Conservation (phyloP, 495 filamentous ascomycete species). For the Xylaria palmicola region DNA sequence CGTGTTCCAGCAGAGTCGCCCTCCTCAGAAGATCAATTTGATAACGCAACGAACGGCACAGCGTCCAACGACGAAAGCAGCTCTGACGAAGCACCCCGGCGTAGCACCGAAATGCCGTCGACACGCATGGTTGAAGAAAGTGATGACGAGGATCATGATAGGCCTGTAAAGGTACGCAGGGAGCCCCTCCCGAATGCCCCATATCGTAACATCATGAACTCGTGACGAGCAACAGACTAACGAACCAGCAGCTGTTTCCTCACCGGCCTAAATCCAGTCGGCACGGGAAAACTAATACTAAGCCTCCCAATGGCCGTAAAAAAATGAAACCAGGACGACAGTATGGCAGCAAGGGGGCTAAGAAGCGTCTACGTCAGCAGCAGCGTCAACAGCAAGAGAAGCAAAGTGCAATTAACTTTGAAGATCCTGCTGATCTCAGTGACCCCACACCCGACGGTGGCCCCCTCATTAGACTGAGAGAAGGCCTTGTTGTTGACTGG, state of each 20-base stretch:
- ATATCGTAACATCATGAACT: not conserved
- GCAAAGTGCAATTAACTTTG: slow-evolving; percentile 20
- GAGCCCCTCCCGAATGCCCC: not conserved
- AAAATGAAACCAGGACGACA: slow-evolving; percentile 36
- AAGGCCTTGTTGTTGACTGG: slow-evolving; percentile 88
- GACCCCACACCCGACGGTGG: slow-evolving; percentile 43
- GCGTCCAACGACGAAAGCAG: slow-evolving; percentile 42
- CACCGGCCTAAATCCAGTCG: slow-evolving; percentile 22
- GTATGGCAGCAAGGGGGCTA: slow-evolving; percentile 39
- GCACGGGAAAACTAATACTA: slow-evolving; percentile 20
- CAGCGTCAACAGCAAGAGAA: slow-evolving; percentile 26
- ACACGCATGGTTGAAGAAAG: slow-evolving; percentile 54
- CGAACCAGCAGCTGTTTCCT: slow-evolving; percentile 11
- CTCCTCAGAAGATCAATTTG: slow-evolving; percentile 29
- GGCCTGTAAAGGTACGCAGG: slow-evolving; percentile 27
- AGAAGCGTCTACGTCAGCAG: slow-evolving; percentile 28
- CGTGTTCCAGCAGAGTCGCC: slow-evolving; percentile 35
- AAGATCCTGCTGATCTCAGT: slow-evolving; percentile 17
- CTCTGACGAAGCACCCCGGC: slow-evolving; percentile 30
- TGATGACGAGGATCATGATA: slow-evolving; percentile 45
- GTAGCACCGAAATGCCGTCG: slow-evolving; percentile 24
- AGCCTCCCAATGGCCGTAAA: slow-evolving; percentile 32
- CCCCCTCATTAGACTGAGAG: slow-evolving; percentile 71
- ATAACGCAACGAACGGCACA: slow-evolving; percentile 27
- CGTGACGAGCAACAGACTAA: slow-evolving; percentile 11